phyloP scores from a whole-genome alignment of 805 yeast species.

The Jamesozyma spencerorum region DNA sequence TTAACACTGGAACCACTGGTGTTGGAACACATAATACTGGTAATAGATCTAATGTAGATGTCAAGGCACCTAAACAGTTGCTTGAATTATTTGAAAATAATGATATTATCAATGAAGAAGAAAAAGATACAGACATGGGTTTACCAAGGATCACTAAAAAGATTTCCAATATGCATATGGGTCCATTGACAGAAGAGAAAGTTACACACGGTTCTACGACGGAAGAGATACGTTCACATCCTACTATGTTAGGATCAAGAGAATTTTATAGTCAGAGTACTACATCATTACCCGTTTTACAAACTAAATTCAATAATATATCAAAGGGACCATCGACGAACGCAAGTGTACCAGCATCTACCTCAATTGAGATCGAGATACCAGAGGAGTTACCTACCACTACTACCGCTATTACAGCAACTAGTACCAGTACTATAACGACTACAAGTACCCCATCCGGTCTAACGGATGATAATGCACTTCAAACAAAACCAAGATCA shows the following conservation, averaged over 20 bases:
- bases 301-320: conserved; percentile 22
- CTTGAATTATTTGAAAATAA: conserved; percentile 58
- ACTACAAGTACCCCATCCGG: conserved; percentile 19
- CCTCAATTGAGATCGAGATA: conserved; percentile 59
- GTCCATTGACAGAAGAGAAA: conserved; percentile 9
- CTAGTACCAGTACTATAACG: conserved; percentile 14
- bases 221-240: conserved; percentile 12
- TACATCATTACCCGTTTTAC: conserved; percentile 21
- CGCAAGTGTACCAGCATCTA: conserved; percentile 35
- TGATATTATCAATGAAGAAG: conserved; percentile 23
- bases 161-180: conserved; percentile 11
- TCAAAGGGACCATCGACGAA: conserved; percentile 16
- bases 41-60: conserved; percentile 13
- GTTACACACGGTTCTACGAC: neutral
- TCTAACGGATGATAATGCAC: conserved; percentile 11
- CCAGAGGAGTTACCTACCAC: conserved; percentile 40
- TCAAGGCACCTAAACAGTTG: conserved; percentile 59
- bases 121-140: conserved; percentile 11
- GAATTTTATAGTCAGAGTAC: conserved; percentile 24
- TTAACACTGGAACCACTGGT: conserved; percentile 13
- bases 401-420: too few relatives aligned
- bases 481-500: conserved; percentile 23
- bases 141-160: conserved; percentile 13
- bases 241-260: conserved; percentile 8
- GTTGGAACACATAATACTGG: conserved; percentile 16